phyloP scores from a whole-genome alignment of 495 filamentous ascomycete species.

The Penicillium mononematosum region DNA sequence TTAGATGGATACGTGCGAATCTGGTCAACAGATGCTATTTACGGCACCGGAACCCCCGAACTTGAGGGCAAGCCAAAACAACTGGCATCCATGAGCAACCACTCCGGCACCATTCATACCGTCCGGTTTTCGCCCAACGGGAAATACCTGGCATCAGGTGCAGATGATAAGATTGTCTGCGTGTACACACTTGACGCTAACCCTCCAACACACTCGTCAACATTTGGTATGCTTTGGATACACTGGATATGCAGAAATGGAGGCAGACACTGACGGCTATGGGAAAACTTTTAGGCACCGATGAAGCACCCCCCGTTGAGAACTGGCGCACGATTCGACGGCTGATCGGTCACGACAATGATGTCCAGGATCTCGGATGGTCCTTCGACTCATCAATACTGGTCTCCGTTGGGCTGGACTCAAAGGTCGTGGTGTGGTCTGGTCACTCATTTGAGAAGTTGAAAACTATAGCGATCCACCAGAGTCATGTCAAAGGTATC shows the following conservation, averaged over 20 bases:
- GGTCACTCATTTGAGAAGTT: slow-evolving; percentile 97
- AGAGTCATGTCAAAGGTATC: slow-evolving; percentile 97
- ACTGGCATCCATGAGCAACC: slow-evolving; percentile 95
- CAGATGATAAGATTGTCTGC: slow-evolving; percentile 97
- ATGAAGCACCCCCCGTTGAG: slow-evolving; percentile 89
- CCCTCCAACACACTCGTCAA: slow-evolving; percentile 66
- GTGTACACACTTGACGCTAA: slow-evolving; percentile 88
- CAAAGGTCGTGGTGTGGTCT: slow-evolving; percentile 97
- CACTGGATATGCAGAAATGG: neutral
- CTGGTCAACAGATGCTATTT: slow-evolving; percentile 94
- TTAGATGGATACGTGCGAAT: slow-evolving; percentile 93
- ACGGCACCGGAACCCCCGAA: slow-evolving; percentile 65
- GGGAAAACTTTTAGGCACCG: slow-evolving; percentile 58
- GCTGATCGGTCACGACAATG: slow-evolving; percentile 95
- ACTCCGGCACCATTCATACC: slow-evolving; percentile 94
- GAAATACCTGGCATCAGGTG: slow-evolving; percentile 90
- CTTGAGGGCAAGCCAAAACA: slow-evolving; percentile 79
- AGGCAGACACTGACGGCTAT: slow-evolving; percentile 1
- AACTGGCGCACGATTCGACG: slow-evolving; percentile 94
- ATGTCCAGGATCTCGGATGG: slow-evolving; percentile 98
- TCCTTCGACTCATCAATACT: slow-evolving; percentile 93
- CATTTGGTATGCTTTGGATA: slow-evolving; percentile 63
- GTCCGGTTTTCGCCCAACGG: slow-evolving; percentile 94
- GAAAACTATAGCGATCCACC: slow-evolving; percentile 84
- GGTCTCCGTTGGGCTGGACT: slow-evolving; percentile 94